phyloP scores from a whole-genome alignment of 331 rosid species.

The Dryas integrifolia region DNA sequence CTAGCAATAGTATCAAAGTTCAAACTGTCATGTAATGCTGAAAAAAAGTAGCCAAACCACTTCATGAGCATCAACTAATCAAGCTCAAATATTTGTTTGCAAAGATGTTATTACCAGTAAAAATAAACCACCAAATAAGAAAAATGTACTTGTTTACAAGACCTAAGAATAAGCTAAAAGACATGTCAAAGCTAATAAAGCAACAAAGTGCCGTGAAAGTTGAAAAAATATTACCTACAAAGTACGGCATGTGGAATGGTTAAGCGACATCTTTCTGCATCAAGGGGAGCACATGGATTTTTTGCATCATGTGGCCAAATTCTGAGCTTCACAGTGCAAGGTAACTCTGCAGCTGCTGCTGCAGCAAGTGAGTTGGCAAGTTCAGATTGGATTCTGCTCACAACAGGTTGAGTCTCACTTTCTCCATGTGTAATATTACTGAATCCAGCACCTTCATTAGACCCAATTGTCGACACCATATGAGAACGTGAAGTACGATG shows the following conservation, averaged over 20 bases:
- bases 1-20: constrained; percentile 1
- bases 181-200: not conserved
- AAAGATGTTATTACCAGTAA: not conserved
- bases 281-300: constrained; percentile 67
- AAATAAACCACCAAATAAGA: constrained; percentile 7
- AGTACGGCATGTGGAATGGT: constrained; percentile 89
- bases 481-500: constrained; percentile 55
- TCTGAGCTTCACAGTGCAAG: constrained; percentile 93
- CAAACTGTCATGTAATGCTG: not conserved
- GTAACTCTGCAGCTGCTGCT: constrained; percentile 86
- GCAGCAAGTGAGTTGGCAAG: constrained; percentile 83
- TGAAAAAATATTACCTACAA: constrained; percentile 62
- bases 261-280: constrained; percentile 67
- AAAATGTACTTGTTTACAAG: not conserved
- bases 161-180: constrained; percentile 6
- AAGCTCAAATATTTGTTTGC: not conserved
- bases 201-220: not conserved
- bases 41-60: not conserved
- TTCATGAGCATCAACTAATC: constrained; percentile 4
- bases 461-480: constrained; percentile 41
- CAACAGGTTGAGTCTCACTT: constrained; percentile 63
- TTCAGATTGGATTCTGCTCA: constrained; percentile 72
- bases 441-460: constrained; percentile 50
- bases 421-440: constrained; percentile 43
- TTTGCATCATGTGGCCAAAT: constrained; percentile 87